Conservation (phyloP, 345 rosid genomes). For the Citrus reticulata region DNA sequence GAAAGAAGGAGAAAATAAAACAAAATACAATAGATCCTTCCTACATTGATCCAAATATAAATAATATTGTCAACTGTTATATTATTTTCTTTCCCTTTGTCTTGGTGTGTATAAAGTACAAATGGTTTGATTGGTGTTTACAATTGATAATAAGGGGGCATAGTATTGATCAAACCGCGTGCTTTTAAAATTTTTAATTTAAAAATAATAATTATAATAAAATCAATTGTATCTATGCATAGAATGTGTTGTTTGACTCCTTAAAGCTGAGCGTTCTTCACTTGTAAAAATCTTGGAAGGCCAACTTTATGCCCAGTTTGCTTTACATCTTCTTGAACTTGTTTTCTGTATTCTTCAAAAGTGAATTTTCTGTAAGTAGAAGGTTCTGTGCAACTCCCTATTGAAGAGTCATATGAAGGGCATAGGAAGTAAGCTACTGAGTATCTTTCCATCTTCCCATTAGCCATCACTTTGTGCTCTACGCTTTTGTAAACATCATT, state of each 20-base stretch:
- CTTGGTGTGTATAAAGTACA: neutral
- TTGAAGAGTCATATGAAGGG: slow-evolving; percentile 51
- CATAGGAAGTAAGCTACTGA: slow-evolving; percentile 66
- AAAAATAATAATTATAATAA: neutral
- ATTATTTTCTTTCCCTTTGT: neutral
- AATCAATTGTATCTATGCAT: neutral
- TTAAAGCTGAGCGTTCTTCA: neutral
- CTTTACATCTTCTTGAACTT: slow-evolving; percentile 60
- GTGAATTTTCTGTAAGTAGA: slow-evolving; percentile 55
- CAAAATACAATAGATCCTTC: neutral
- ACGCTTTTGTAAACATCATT: slow-evolving; percentile 61
- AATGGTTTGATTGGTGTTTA: neutral
- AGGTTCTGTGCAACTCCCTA: slow-evolving; percentile 49
- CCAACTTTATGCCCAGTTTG: slow-evolving; percentile 54
- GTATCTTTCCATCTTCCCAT: slow-evolving; percentile 44
- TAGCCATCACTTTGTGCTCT: slow-evolving; percentile 57
- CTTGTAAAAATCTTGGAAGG: slow-evolving; percentile 44
- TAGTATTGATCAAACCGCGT: neutral
- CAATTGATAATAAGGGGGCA: neutral
- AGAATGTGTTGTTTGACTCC: neutral
- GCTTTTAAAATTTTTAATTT: neutral
- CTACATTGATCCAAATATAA: neutral
- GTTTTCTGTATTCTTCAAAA: slow-evolving; percentile 51
- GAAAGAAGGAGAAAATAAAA: too few species aligned
- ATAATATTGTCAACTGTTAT: neutral